Evolutionary conservation across 352 stramenopile genomes (phyloP).

Genomic region (Phytophthora lateralis): DNA sequence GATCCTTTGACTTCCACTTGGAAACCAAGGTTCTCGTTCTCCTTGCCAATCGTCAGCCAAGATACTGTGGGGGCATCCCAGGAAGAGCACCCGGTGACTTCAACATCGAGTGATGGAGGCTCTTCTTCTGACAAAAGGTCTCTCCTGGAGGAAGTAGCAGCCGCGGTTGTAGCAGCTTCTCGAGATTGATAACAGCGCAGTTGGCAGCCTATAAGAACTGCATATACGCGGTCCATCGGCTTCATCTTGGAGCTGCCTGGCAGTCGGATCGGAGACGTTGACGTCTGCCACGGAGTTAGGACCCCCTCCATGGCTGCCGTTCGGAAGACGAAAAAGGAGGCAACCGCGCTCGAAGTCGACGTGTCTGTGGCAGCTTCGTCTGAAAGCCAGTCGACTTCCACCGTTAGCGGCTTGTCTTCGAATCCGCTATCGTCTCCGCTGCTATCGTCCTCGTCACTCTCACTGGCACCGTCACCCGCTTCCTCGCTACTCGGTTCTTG

Average conservation of each 20-base stretch:
- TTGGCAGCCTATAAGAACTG: constrained; percentile 41
- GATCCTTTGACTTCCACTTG: constrained; percentile 38
- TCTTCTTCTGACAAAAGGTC: constrained; percentile 10
- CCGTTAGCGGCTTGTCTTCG: constrained; percentile 20
- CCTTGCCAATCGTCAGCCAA: constrained; percentile 30
- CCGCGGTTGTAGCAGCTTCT: constrained; percentile 12
- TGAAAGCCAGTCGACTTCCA: background rate
- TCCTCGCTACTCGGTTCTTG: background rate
- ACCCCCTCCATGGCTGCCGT: constrained; percentile 59
- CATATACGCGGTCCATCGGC: constrained; percentile 31
- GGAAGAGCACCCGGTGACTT: constrained; percentile 47
- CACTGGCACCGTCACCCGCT: background rate
- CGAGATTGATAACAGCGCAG: constrained; percentile 39
- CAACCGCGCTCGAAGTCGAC: background rate
- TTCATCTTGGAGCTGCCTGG: constrained; percentile 35
- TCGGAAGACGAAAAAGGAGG: constrained; percentile 27
- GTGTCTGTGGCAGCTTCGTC: background rate
- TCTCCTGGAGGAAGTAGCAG: constrained; percentile 4
- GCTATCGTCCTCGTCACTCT: constrained; percentile 6
- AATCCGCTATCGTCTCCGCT: constrained; percentile 16
- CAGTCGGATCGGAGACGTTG: constrained; percentile 20
- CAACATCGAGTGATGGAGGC: constrained; percentile 35
- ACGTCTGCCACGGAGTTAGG: constrained; percentile 46
- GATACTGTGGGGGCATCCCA: constrained; percentile 41
- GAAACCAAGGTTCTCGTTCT: constrained; percentile 43